Percentiles rank a stretch among this genome's conserved stretches.
phyloP scores from a whole-genome alignment of 2,329 filamentous ascomycete genomes.

The Claviceps lovelessii region DNA sequence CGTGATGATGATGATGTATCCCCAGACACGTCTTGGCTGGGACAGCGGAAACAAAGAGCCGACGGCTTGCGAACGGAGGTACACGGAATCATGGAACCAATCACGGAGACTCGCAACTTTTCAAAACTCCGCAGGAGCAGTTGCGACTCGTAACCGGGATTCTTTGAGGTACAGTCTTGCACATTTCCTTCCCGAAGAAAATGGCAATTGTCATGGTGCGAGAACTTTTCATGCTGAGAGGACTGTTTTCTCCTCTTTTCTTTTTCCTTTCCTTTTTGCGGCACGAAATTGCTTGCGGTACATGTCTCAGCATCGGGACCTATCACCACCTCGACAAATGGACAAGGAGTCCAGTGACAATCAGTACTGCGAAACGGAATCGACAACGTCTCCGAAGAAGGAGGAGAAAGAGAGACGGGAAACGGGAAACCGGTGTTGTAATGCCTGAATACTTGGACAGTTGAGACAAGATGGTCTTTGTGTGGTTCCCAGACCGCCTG shows the following conservation, averaged over 20 bases:
- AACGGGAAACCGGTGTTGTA: neutral
- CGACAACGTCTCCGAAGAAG: neutral
- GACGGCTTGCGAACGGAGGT: neutral
- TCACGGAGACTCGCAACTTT: neutral
- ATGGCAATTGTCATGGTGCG: no score
- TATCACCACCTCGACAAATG: no score
- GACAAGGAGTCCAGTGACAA: no score
- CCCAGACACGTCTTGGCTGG: neutral
- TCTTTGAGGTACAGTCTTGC: neutral
- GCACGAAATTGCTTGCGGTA: neutral
- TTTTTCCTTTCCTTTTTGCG: no score
- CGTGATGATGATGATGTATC: neutral
- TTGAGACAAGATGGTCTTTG: neutral
- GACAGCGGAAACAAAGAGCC: neutral
- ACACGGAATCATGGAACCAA: neutral
- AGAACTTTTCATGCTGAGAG: neutral
- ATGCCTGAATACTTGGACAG: no score
- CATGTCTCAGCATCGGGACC: neutral
- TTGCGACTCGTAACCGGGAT: neutral
- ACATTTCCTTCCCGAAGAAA: neutral
- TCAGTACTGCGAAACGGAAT: neutral
- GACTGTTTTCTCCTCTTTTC: no score
- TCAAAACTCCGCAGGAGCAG: neutral
- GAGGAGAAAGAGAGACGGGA: neutral
- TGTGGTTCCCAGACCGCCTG: neutral